Evolutionary conservation across 345 rosid genomes (phyloP).

Genomic region (Crucihimalaya himalaica): DNA sequence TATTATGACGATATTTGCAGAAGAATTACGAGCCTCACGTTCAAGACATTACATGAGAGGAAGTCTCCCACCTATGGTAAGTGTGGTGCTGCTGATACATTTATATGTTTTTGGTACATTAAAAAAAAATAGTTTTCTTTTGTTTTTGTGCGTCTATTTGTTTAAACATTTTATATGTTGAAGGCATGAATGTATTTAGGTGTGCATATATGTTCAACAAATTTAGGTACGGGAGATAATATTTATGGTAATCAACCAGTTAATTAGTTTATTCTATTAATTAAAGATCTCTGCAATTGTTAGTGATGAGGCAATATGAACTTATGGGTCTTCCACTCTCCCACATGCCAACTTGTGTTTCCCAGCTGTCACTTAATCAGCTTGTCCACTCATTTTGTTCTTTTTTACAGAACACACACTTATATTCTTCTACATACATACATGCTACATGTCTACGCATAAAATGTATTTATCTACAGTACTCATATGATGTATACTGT

Average conservation of each 20-base stretch:
- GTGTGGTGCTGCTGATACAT: no score
- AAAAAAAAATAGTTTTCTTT: not conserved
- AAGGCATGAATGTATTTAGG: not conserved
- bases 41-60: no score
- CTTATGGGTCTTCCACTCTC: slow-evolving; percentile 19
- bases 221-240: not conserved
- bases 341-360: slow-evolving; percentile 38
- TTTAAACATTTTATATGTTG: not conserved
- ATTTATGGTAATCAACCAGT: not conserved
- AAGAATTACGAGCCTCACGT: no score
- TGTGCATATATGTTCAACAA: not conserved
- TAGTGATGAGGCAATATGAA: slow-evolving; percentile 26
- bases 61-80: no score
- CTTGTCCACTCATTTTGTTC: slow-evolving; percentile 38
- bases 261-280: not conserved
- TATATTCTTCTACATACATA: slow-evolving; percentile 6
- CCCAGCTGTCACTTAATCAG: slow-evolving; percentile 34
- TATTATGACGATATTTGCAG: no score
- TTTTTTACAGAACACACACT: slow-evolving; percentile 28
- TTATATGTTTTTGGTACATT: no score
- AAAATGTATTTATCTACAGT: not conserved
- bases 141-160: not conserved
- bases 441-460: slow-evolving; percentile 21
- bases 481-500: slow-evolving; percentile 2
- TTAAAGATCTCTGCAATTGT: not conserved